Evolutionary conservation across 495 filamentous ascomycete genomes (phyloP).

Genomic region (Venustampulla echinocandica): DNA sequence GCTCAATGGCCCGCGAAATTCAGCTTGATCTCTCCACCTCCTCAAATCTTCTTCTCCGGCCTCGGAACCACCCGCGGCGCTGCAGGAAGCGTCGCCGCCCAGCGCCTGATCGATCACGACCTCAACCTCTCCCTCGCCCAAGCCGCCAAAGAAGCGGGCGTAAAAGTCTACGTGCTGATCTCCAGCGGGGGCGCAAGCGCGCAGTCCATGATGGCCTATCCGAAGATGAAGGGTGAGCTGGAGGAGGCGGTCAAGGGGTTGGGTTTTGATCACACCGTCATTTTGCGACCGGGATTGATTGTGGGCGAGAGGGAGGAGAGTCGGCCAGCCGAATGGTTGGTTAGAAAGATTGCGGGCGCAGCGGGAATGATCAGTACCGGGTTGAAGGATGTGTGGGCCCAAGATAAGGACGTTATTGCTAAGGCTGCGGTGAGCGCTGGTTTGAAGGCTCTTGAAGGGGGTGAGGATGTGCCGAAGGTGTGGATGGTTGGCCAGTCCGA

Average conservation of each 20-base stretch:
- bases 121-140: slow-evolving; percentile 51
- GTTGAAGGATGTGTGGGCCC: slow-evolving; percentile 58
- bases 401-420: slow-evolving; percentile 59
- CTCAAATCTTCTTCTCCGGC: slow-evolving; percentile 46
- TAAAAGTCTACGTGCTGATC: slow-evolving; percentile 39
- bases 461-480: slow-evolving; percentile 16
- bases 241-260: slow-evolving; percentile 58
- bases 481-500: slow-evolving; percentile 27
- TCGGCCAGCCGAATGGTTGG: slow-evolving; percentile 40
- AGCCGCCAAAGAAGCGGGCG: slow-evolving; percentile 48
- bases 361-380: slow-evolving; percentile 41
- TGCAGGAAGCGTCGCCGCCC: slow-evolving; percentile 50
- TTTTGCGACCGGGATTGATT: slow-evolving; percentile 61
- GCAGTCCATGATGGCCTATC: slow-evolving; percentile 25
- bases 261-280: slow-evolving; percentile 57
- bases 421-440: slow-evolving; percentile 52
- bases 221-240: slow-evolving; percentile 62
- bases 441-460: slow-evolving; percentile 18
- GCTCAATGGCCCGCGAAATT: slow-evolving; percentile 42
- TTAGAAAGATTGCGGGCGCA: slow-evolving; percentile 34
- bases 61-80: slow-evolving; percentile 49
- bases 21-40: slow-evolving; percentile 38
- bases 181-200: slow-evolving; percentile 18
- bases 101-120: slow-evolving; percentile 53
- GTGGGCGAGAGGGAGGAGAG: slow-evolving; percentile 51